Conservation (phyloP, 257 asterid genomes). For the Scutellaria baicalensis region DNA sequence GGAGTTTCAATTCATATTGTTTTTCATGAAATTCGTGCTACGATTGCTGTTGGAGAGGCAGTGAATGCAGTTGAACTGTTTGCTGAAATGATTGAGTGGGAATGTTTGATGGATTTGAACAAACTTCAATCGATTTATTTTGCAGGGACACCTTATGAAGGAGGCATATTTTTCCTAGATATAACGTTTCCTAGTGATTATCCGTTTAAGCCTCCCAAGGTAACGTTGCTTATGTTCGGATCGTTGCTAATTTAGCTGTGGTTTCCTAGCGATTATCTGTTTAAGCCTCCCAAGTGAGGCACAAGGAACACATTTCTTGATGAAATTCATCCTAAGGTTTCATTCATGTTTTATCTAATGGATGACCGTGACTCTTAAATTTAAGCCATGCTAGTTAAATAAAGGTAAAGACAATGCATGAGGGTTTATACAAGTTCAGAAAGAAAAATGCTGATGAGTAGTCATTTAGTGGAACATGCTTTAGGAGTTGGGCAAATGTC, state of each 20-base stretch:
- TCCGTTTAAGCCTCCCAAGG: slow-evolving; percentile 93
- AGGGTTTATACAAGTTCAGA: not conserved
- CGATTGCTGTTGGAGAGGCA: not conserved
- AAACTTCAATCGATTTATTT: slow-evolving; percentile 6
- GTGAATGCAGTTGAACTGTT: not conserved
- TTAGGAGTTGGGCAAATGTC: not conserved
- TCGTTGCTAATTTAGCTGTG: not conserved
- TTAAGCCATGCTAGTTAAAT: not conserved
- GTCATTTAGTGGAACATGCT: not conserved
- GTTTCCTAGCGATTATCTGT: not conserved
- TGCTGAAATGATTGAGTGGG: not conserved
- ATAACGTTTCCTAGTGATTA: slow-evolving; percentile 79
- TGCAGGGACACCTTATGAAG: slow-evolving; percentile 91
- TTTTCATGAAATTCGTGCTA: not conserved
- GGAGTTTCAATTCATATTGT: slow-evolving; percentile 2
- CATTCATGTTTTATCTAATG: not conserved
- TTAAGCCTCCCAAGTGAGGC: no score
- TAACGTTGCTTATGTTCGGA: slow-evolving; percentile 22
- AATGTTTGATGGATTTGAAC: not conserved
- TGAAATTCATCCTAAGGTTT: not conserved
- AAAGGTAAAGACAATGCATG: not conserved
- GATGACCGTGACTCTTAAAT: not conserved
- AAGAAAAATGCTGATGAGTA: not conserved
- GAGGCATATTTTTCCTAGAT: slow-evolving; percentile 84
- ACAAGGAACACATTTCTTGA: no score